Evolutionary conservation across 345 rosid genomes (phyloP).

Genomic region (Salix caprea): DNA sequence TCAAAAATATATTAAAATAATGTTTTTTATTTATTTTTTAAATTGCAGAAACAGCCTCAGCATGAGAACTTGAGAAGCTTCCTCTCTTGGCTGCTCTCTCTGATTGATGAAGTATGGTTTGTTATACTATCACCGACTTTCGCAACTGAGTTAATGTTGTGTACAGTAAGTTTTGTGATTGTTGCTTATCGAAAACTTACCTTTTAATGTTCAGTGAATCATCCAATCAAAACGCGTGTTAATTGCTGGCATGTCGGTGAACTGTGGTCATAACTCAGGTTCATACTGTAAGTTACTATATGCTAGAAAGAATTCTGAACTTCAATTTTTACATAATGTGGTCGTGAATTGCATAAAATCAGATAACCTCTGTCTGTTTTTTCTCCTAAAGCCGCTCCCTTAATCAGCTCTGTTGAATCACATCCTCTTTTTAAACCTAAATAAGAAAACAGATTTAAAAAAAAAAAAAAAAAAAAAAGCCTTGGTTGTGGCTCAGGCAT

Average conservation of each 20-base stretch:
- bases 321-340: neutral
- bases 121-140: too few relatives aligned
- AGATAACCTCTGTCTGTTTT: neutral
- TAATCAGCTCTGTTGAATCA: neutral
- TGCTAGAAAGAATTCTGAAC: neutral
- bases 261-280: too few relatives aligned
- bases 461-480: neutral
- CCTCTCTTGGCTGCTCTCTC: neutral
- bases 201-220: neutral
- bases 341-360: neutral
- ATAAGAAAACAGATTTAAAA: neutral
- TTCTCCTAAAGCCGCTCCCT: neutral
- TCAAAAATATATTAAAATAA: too few relatives aligned
- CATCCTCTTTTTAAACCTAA: neutral
- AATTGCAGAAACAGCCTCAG: constrained; percentile 16
- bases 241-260: neutral
- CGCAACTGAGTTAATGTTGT: too few relatives aligned
- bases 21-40: too few relatives aligned
- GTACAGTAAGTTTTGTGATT: too few relatives aligned
- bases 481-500: too few relatives aligned
- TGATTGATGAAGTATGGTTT: neutral
- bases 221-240: neutral
- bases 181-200: too few relatives aligned
- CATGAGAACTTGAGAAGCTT: constrained; percentile 14
- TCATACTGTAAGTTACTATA: neutral